Conservation (phyloP, 129 eudicot species). For the Daucus carota region DNA sequence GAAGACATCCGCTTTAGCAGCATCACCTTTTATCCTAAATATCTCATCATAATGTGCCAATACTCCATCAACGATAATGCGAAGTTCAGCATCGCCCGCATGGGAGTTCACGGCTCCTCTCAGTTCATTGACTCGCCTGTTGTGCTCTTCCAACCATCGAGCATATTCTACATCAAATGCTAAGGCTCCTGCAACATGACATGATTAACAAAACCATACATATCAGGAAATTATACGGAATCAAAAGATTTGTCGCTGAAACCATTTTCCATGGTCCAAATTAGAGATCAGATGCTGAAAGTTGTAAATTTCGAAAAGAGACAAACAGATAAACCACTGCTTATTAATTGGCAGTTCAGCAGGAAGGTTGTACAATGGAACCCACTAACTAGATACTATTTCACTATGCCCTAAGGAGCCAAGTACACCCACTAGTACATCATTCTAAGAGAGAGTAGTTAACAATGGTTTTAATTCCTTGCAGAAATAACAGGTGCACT, state of each 20-base stretch:
- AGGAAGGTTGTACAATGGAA: not conserved
- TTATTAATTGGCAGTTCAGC: not conserved
- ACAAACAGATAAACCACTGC: not conserved
- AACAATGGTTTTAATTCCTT: not conserved
- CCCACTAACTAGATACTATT: not conserved
- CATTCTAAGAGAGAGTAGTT: not conserved
- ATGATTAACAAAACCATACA: not conserved
- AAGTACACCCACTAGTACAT: not conserved
- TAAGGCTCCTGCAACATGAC: conserved; percentile 57
- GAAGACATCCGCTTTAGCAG: conserved; percentile 69
- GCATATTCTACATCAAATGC: conserved; percentile 90
- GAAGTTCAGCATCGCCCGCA: conserved; percentile 87
- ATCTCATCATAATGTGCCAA: conserved; percentile 82
- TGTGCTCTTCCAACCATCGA: conserved; percentile 91
- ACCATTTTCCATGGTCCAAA: not conserved
- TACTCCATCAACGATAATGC: conserved; percentile 75
- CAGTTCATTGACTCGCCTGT: conserved; percentile 64
- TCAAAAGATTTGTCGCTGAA: not conserved
- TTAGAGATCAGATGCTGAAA: not conserved
- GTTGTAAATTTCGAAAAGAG: not conserved
- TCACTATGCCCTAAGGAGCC: not conserved
- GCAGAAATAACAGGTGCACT: not conserved
- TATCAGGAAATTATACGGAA: conserved; percentile 3
- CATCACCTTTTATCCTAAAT: conserved; percentile 67
- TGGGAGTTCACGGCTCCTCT: conserved; percentile 88